Percentiles rank a stretch among this genome's conserved stretches.
Conservation (phyloP, 1,139 yeast genomes). For the Citeromyces siamensis region DNA sequence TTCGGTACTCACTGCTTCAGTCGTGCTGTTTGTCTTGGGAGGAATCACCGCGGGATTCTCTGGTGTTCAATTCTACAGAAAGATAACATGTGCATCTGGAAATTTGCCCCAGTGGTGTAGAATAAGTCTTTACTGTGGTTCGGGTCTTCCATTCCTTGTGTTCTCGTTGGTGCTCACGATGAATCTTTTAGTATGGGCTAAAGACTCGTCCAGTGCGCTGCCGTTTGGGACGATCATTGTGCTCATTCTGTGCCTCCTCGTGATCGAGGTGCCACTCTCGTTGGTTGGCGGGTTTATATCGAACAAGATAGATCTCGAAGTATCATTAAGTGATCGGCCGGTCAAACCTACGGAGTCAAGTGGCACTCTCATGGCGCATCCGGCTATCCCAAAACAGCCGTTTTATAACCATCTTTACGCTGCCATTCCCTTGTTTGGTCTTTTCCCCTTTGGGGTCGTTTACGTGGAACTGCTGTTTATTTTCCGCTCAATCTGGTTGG, state of each 20-base stretch:
- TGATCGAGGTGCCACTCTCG: constrained; percentile 65
- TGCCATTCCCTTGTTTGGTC: constrained; percentile 36
- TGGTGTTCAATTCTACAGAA: constrained; percentile 49
- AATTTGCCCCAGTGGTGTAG: constrained; percentile 11
- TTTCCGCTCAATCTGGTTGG: constrained; percentile 70
- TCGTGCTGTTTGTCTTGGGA: constrained; percentile 50
- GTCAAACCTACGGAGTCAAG: constrained; percentile 16
- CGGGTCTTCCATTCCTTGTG: constrained; percentile 46
- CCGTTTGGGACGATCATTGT: constrained; percentile 67
- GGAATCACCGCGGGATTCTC: constrained; percentile 66
- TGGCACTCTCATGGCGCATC: constrained; percentile 15
- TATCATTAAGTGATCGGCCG: constrained; percentile 9
- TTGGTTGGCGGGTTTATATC: constrained; percentile 45
- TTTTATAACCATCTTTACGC: constrained; percentile 19
- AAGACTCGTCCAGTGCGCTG: constrained; percentile 63
- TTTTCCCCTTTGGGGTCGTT: constrained; percentile 70
- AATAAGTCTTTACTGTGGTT: constrained; percentile 42
- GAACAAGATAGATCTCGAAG: constrained; percentile 3
- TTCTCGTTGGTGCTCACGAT: constrained; percentile 40
- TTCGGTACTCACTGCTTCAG: constrained; percentile 48
- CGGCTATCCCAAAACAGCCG: constrained; percentile 26
- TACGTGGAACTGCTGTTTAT: constrained; percentile 68
- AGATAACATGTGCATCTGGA: constrained; percentile 27
- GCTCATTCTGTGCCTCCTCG: constrained; percentile 41
- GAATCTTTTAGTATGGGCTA: constrained; percentile 65